Base-by-base conservation (phyloP, 768 basidiomycete species). In the Fomitopsis serialis region DNA sequence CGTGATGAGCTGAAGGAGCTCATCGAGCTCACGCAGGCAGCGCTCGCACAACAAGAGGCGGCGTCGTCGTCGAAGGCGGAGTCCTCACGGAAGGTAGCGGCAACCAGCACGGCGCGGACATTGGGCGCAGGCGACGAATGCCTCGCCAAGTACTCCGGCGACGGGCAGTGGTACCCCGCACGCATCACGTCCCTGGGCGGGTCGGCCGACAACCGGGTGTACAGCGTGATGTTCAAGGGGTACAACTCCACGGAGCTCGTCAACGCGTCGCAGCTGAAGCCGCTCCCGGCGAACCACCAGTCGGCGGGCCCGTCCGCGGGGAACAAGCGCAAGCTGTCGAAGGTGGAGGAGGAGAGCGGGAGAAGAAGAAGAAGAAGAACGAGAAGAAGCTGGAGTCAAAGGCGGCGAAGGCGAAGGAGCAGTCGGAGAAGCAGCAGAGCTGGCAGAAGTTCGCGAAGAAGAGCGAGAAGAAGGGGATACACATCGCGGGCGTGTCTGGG, bases 381-480 rank as follows among this genome's bases (percentile, higher is more conserved):
- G 92, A 94, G 76, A 93, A 93, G 76, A 94, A 94, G 70, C 59
- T 91, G 40, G 92, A 94, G 74, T 79, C 74, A 17, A 83, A 79
- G 63, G 91, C 90, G 34, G 79, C 82, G 9, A 95, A 95, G 70
- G 88, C 91, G 10, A 91, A 92, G 68, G 92, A 95, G 65, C 92
- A 95, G 72, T 76, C 72, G 29, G 75, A 74, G 57, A 92, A 92
- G 71, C 91, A 94, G 72, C 81, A 81, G 54, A 84, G 84, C 43
- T 96, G 92, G 92, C 91, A 94, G 73, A 91, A 91, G 73, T 96
- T 96, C 74, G 85, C 92, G 21, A 96, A 94, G 75, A 96, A 96
- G 73, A 82, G 85, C 25, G 89, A 92, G 69, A 92, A 87, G 78
- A 95, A 95, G 70, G 92, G 92, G 9, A 82, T 92, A 29, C 84